Conservation (phyloP, 2,329 filamentous ascomycete genomes). For the Botryotinia globosa region DNA sequence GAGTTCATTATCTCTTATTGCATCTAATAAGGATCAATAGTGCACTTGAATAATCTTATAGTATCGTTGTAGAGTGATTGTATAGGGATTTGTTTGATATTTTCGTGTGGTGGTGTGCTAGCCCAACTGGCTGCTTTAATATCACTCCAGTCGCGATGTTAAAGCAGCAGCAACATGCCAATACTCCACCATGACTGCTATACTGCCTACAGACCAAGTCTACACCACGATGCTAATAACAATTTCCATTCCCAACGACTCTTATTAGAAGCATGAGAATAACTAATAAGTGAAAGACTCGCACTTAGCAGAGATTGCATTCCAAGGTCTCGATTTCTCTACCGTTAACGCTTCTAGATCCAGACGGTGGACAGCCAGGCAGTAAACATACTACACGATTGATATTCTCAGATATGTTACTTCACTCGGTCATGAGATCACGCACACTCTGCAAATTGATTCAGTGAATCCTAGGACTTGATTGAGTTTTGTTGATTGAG, state of each 20-base stretch:
- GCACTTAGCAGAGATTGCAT: neutral
- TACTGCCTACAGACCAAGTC: too few relatives aligned
- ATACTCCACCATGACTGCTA: neutral
- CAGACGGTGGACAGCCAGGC: neutral
- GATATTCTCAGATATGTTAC: neutral
- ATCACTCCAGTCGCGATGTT: fast-evolving
- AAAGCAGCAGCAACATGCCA: neutral
- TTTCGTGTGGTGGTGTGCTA: neutral
- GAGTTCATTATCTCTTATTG: neutral
- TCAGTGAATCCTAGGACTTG: neutral
- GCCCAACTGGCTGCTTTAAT: neutral
- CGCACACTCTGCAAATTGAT: neutral
- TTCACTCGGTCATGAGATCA: neutral
- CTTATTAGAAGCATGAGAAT: neutral
- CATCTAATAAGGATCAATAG: neutral
- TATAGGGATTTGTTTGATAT: neutral
- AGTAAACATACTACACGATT: neutral
- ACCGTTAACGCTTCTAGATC: neutral
- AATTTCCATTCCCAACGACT: neutral
- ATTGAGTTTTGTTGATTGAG: neutral
- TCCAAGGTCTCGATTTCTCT: neutral
- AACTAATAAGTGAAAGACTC: neutral
- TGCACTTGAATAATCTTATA: neutral
- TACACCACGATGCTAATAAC: neutral
- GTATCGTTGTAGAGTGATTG: neutral